Percentiles rank a stretch among this genome's conserved stretches.
Conservation (phyloP, 495 filamentous ascomycete species). For the Penicillium riverlandense region DNA sequence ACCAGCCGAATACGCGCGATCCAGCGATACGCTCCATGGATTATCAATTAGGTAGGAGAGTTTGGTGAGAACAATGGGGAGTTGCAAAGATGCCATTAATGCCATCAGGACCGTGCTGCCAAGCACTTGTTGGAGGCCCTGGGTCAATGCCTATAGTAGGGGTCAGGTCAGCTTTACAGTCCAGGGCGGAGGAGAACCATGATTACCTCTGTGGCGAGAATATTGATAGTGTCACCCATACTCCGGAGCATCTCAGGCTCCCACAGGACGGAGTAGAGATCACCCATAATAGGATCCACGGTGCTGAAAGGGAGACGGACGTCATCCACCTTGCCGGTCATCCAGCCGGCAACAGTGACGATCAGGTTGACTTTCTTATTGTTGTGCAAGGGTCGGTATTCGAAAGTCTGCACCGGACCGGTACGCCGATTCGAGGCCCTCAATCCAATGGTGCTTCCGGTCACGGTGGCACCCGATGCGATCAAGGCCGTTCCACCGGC, state of each 20-base stretch:
- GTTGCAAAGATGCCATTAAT: constrained; percentile 88
- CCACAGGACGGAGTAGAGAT: constrained; percentile 96
- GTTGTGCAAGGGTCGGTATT: constrained; percentile 94
- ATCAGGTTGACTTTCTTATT: constrained; percentile 97
- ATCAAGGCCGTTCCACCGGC: constrained; percentile 90
- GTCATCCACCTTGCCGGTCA: constrained; percentile 96
- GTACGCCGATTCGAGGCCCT: constrained; percentile 79
- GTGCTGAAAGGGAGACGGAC: constrained; percentile 93
- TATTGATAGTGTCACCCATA: constrained; percentile 98
- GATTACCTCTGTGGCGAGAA: constrained; percentile 93
- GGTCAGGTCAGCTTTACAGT: constrained; percentile 5
- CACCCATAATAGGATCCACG: constrained; percentile 95
- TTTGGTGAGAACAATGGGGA: constrained; percentile 89
- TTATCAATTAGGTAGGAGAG: constrained; percentile 97
- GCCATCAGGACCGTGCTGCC: constrained; percentile 81
- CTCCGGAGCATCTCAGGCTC: constrained; percentile 96
- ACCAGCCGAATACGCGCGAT: constrained; percentile 78
- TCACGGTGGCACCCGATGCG: constrained; percentile 80
- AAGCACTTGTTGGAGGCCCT: constrained; percentile 92
- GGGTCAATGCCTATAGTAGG: constrained; percentile 68
- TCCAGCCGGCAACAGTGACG: constrained; percentile 93
- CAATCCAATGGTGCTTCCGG: constrained; percentile 77
- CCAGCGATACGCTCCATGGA: constrained; percentile 91
- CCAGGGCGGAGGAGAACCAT: constrained; percentile 9
- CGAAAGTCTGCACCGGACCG: constrained; percentile 89